Base-by-base conservation (phyloP, 306 rosid genomes). In the Dryas drummondii region DNA sequence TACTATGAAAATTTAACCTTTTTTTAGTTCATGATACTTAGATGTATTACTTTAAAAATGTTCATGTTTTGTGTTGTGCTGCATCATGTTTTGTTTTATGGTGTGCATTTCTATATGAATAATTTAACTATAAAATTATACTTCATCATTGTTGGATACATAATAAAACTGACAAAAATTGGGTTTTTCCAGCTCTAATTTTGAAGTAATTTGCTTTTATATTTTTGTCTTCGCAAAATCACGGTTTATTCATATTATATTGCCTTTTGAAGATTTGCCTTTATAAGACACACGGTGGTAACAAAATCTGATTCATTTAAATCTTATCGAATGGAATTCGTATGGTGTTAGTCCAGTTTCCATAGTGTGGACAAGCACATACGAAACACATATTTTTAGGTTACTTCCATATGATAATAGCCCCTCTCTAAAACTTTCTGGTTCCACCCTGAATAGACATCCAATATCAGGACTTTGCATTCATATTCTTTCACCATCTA, bases 21-120 rank as follows among this genome's bases (percentile, higher is more conserved):
- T 65, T 32, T n/a, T 17, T n/a, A 42, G 70, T 65, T 64, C 15
- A 44, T 44, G 70, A 65, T 65, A n/a, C 51, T 65, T n/a, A 1
- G 4, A 44, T 44, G 50, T 44, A 16, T 63, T 41, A 13, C 15
- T 2, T 7, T 63, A 41, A 63, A n/a, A 2, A 7, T 44, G 22
- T 17, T n/a, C 32, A n/a, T 65, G 32, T 65, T 50, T 16, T 9
- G 32, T n/a, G 52, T 44, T 1, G 16, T n/a, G 22, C 70, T 32
- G 37, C 37, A 32, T 32, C 37, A 32, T 32, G 37, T 32, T 32
- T 32, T 32, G 5, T 14, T 68, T 8, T 49, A 7, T 57, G 62
- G 41, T 4, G 0, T n/a, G n/a, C 63, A 15, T 68, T 2, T 47
- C 26, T 11, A 37, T 7, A 32, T 51, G 5, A 49, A 8, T 53